Conservation (phyloP, 2,329 filamentous ascomycete species). For the Cercospora zeina region DNA sequence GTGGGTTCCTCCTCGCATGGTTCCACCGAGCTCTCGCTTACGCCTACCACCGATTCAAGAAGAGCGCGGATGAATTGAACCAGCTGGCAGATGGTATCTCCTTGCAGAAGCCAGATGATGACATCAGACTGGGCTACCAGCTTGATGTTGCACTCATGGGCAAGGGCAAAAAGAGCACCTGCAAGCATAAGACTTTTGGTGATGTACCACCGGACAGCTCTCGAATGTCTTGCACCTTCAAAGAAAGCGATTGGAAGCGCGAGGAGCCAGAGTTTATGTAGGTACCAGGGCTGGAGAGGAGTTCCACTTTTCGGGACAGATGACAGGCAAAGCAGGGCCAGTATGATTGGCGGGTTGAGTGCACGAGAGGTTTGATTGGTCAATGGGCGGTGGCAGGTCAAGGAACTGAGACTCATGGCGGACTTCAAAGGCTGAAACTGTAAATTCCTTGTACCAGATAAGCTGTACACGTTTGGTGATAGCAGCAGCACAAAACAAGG, state of each 20-base stretch:
- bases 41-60: not conserved
- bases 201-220: not conserved
- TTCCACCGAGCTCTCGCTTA: not conserved
- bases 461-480: not conserved
- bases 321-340: not conserved
- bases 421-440: not conserved
- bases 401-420: not conserved
- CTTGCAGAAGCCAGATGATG: not conserved
- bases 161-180: not conserved
- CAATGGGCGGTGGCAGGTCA: not conserved
- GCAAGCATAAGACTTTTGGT: not conserved
- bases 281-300: not conserved
- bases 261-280: not conserved
- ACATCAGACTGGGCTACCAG: not conserved
- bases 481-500: not conserved
- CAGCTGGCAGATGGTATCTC: not conserved
- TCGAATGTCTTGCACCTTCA: too few species aligned
- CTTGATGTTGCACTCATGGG: not conserved
- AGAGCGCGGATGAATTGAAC: not conserved
- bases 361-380: not conserved
- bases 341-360: not conserved
- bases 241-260: not conserved
- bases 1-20: not conserved
- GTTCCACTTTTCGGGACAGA: not conserved
- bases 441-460: not conserved